phyloP scores from a whole-genome alignment of 2,329 filamentous ascomycete genomes.

The Fusarium torulosum region DNA sequence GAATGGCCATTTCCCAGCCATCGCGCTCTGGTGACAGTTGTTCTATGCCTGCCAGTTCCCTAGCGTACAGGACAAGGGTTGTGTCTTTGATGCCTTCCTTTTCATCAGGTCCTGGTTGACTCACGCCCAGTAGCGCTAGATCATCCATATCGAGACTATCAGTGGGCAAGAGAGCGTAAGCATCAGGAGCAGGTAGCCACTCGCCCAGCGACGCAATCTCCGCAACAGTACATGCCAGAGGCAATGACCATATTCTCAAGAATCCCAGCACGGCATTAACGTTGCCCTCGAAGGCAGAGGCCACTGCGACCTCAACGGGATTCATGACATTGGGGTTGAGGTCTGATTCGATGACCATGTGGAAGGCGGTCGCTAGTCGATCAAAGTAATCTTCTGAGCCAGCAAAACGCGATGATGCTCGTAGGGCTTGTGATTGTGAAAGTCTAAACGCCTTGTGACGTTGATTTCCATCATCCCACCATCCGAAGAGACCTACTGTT shows the following conservation, averaged over 20 bases:
- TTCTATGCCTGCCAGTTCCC: conserved; percentile 70
- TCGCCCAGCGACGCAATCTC: conserved; percentile 86
- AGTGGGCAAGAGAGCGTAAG: conserved; percentile 63
- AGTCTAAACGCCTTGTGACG: conserved; percentile 57
- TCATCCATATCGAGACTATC: conserved; percentile 84
- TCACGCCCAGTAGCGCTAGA: conserved; percentile 82
- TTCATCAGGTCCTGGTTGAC: conserved; percentile 68
- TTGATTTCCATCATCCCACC: conserved; percentile 87
- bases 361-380: conserved; percentile 78
- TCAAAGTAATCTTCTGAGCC: conserved; percentile 78
- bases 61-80: conserved; percentile 81
- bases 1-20: conserved; percentile 91
- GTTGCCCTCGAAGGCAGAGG: conserved; percentile 85
- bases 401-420: conserved; percentile 58
- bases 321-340: conserved; percentile 83
- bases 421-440: conserved; percentile 57
- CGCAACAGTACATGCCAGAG: conserved; percentile 80
- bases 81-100: conserved; percentile 80
- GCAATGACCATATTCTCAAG: conserved; percentile 83
- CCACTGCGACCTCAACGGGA: conserved; percentile 83
- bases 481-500: conserved; percentile 82
- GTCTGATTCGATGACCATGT: conserved; percentile 74
- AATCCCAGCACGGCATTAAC: conserved; percentile 80
- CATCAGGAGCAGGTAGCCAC: conserved; percentile 73
- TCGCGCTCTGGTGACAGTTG: conserved; percentile 66